Base-by-base conservation (phyloP, 805 yeast genomes). In the Wickerhamomyces bovis region DNA sequence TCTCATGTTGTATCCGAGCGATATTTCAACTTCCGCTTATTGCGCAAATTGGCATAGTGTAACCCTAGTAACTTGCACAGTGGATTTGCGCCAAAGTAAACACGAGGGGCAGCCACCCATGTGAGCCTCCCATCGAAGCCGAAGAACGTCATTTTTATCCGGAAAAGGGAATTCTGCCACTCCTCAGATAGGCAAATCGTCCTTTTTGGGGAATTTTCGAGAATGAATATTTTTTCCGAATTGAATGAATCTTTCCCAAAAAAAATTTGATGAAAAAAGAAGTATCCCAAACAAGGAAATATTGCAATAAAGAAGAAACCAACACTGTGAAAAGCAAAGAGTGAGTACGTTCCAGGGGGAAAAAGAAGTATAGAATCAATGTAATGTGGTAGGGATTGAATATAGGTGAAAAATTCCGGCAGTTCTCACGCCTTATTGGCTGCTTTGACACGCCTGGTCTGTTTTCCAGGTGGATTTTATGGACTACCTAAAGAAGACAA, bases 401-500 rank as follows among this genome's bases (percentile, higher is more conserved):
- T 25, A 25, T 25, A 3, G 10, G 10, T 10, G 12, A 25, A 25
- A 25, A 25, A 25, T 22, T 8, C 5, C 23, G n/a, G n/a, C 23
- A 8, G 8, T 5, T 22, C 8, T 22, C 23, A 22, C 5, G 23
- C 8, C 23, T 8, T 22, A 22, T 5, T 22, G 23, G 23, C 23
- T 22, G 23, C 8, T 8, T 22, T 22, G 8, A 6, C 8, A 5
- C 23, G 23, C 23, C 23, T 22, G n/a, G 23, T 22, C 8, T 22
- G 23, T 22, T 28, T 28, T 28, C n/a, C 11, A 7, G 31, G n/a
- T 28, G 31, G 15, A 4, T 33, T 33, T 16, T 3, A 9, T n/a
- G 18, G 20, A n/a, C 36, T 33, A 33, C 50, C 53, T 45, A 49
- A 54, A 49, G 30, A 45, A 55, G 57, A 18, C 51, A 49, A 49